Conservation (phyloP, 352 stramenopile species). For the Saprolegnia diclina region DNA sequence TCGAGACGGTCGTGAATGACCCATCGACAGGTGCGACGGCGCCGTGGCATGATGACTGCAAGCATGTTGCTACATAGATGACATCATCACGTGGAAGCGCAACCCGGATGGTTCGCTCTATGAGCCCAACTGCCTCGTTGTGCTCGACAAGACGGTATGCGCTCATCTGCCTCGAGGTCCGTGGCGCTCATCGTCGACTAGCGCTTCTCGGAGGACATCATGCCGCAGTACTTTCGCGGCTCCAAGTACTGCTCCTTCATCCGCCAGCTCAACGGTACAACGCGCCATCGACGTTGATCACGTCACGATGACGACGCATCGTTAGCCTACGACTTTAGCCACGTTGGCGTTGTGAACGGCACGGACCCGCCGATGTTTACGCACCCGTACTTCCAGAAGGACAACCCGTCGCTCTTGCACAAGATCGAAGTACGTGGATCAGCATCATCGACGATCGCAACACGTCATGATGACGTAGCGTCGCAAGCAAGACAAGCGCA, state of each 20-base stretch:
- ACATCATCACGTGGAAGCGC: conserved; percentile 26
- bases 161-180: neutral
- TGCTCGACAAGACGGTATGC: conserved; percentile 26
- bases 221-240: conserved; percentile 26
- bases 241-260: conserved; percentile 28
- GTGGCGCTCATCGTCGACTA: neutral
- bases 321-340: conserved; percentile 23
- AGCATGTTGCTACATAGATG: conserved; percentile 3
- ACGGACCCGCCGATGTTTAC: conserved; percentile 23
- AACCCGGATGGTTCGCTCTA: conserved; percentile 7
- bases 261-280: conserved; percentile 23
- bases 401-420: conserved; percentile 16
- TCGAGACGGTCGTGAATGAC: conserved; percentile 24
- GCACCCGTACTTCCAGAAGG: conserved; percentile 22
- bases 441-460: neutral
- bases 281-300: neutral
- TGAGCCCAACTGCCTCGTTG: conserved; percentile 19
- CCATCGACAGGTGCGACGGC: conserved; percentile 4
- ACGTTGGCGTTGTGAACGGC: conserved; percentile 26
- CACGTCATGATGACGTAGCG: neutral
- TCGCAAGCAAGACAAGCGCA: conserved; percentile 24
- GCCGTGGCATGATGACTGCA: neutral
- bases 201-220: conserved; percentile 19
- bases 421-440: conserved; percentile 23
- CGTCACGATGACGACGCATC: neutral